Conservation (phyloP, 2,329 filamentous ascomycete genomes). For the Trichoderma harzianum region DNA sequence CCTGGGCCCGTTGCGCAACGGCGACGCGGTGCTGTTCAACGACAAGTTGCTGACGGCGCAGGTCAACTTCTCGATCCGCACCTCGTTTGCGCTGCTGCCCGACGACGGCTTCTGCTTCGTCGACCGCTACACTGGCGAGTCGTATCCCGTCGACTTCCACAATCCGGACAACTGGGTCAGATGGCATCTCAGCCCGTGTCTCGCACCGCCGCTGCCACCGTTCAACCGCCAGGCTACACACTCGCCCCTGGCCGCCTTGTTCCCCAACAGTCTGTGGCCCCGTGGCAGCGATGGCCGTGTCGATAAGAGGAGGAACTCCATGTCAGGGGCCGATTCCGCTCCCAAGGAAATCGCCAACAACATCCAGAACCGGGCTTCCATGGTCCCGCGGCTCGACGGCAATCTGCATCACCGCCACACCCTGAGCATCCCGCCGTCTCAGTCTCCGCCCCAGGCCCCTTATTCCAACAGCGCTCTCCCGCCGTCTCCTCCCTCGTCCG, state of each 20-base stretch:
- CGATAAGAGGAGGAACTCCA: conserved; percentile 29
- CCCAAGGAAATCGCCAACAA: not conserved
- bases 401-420: conserved; percentile 17
- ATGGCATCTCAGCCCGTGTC: conserved; percentile 73
- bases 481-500: conserved; percentile 19
- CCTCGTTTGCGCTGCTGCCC: conserved; percentile 79
- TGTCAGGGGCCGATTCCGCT: not conserved
- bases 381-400: conserved; percentile 28
- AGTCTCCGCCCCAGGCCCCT: not conserved
- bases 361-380: conserved; percentile 41
- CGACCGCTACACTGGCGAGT: conserved; percentile 74
- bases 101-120: conserved; percentile 86
- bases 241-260: conserved; percentile 47
- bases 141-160: conserved; percentile 83
- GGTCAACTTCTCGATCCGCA: conserved; percentile 88
- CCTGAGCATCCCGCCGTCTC: not conserved
- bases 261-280: conserved; percentile 44
- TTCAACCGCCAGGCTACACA: conserved; percentile 39
- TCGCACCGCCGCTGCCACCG: conserved; percentile 63
- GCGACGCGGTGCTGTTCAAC: conserved; percentile 87
- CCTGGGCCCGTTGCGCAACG: conserved; percentile 81
- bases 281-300: conserved; percentile 44
- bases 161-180: conserved; percentile 75
- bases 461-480: conserved; percentile 18
- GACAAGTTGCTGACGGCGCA: conserved; percentile 87